Percentiles rank a stretch among this genome's conserved stretches.
phyloP scores from a whole-genome alignment of 768 basidiomycete genomes.

The Kwoniella heveanensis region DNA sequence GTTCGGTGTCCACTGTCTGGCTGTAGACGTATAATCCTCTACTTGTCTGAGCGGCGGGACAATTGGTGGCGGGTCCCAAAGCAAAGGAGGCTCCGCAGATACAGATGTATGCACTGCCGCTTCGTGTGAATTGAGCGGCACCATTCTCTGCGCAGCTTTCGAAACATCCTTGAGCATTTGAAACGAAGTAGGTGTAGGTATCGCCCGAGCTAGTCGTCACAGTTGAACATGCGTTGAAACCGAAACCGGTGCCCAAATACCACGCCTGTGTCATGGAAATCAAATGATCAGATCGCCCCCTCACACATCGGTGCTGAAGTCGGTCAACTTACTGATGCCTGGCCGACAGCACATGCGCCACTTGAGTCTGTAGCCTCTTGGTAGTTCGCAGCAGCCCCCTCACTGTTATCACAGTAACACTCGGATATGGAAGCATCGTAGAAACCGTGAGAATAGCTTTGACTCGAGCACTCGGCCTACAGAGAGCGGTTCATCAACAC shows the following conservation, averaged over 20 bases:
- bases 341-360: neutral
- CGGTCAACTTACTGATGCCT: constrained; percentile 2
- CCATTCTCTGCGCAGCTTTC: neutral
- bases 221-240: neutral
- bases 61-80: neutral
- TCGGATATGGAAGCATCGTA: neutral
- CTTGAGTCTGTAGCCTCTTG: neutral
- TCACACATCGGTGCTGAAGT: no score
- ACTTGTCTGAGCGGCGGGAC: neutral
- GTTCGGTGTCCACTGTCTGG: no score
- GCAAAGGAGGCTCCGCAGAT: neutral
- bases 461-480: neutral
- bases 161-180: no score
- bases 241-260: neutral
- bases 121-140: neutral
- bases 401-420: neutral
- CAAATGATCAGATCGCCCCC: no score
- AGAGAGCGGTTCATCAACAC: no score
- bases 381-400: neutral
- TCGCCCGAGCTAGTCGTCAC: no score
- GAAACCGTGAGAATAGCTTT: neutral
- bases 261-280: no score
- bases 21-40: neutral
- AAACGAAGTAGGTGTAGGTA: no score
- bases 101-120: neutral